Conservation (phyloP, 495 filamentous ascomycete genomes). For the Penicillium robsamsonii region DNA sequence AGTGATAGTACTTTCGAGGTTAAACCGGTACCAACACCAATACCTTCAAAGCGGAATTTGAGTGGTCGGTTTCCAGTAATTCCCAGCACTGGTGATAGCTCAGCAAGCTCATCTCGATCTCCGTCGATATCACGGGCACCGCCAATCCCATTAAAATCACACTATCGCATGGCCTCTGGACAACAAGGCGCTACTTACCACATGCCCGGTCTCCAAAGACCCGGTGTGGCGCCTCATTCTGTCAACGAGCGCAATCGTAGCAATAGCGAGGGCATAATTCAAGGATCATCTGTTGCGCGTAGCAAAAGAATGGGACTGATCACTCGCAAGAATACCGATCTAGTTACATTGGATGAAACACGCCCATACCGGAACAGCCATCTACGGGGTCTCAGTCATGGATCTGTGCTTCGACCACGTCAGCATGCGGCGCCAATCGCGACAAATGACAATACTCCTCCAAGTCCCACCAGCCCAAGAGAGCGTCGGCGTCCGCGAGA, state of each 20-base stretch:
- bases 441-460: slow-evolving; percentile 46
- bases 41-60: slow-evolving; percentile 68
- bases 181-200: slow-evolving; percentile 54
- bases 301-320: slow-evolving; percentile 83
- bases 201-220: slow-evolving; percentile 60
- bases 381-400: slow-evolving; percentile 76
- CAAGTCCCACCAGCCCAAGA: slow-evolving; percentile 56
- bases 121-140: slow-evolving; percentile 66
- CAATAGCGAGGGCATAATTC: slow-evolving; percentile 81
- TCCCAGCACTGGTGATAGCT: slow-evolving; percentile 56
- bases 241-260: slow-evolving; percentile 82
- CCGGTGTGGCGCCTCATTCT: slow-evolving; percentile 62
- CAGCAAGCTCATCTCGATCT: slow-evolving; percentile 53
- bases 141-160: slow-evolving; percentile 71
- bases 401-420: slow-evolving; percentile 66
- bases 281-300: slow-evolving; percentile 54
- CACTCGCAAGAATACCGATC: slow-evolving; percentile 67
- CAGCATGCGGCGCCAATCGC: slow-evolving; percentile 38
- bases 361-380: slow-evolving; percentile 73
- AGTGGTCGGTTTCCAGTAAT: slow-evolving; percentile 84
- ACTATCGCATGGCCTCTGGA: slow-evolving; percentile 75
- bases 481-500: slow-evolving; percentile 51
- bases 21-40: slow-evolving; percentile 70
- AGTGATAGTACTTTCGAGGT: slow-evolving; percentile 62
- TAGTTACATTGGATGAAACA: slow-evolving; percentile 73